Percentiles rank a stretch among this genome's conserved stretches.
These are phyloP conservation scores for Triadica sebifera DNA, from an alignment of 345 rosid genomes.

Conservation along the genomic window DNA sequence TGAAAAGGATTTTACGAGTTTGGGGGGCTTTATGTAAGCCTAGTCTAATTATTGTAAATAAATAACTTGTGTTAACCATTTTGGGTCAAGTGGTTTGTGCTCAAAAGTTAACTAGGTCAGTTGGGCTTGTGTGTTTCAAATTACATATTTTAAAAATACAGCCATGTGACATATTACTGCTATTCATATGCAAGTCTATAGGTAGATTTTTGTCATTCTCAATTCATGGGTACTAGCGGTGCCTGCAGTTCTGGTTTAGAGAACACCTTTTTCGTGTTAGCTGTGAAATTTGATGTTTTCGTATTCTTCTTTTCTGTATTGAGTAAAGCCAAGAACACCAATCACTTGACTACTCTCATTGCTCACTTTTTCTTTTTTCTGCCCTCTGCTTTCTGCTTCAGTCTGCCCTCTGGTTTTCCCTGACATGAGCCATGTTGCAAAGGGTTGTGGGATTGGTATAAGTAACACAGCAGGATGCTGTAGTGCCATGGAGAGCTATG, in stretches of 20 bases:
- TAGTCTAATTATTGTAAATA: neutral
- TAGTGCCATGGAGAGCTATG: slow-evolving; percentile 69
- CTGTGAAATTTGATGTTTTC: neutral
- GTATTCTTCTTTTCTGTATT: neutral
- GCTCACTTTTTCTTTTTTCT: neutral
- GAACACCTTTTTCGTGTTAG: neutral
- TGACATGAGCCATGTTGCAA: slow-evolving; percentile 56
- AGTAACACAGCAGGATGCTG: slow-evolving; percentile 69
- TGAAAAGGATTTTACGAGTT: neutral
- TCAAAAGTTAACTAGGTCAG: neutral
- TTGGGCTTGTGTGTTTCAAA: neutral
- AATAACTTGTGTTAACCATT: neutral
- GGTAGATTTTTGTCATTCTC: neutral
- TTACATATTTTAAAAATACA: neutral
- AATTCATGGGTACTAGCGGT: neutral
- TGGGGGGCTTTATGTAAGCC: neutral
- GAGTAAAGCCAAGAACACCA: neutral
- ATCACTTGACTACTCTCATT: neutral
- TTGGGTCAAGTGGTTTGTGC: neutral
- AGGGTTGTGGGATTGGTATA: slow-evolving; percentile 55
- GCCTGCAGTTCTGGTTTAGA: neutral
- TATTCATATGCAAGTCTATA: neutral
- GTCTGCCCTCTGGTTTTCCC: slow-evolving; percentile 93
- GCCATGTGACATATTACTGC: neutral
- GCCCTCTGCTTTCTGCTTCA: slow-evolving; percentile 34